phyloP scores from a whole-genome alignment of 202 grass and related monocot genomes.

The Carex arenaria region DNA sequence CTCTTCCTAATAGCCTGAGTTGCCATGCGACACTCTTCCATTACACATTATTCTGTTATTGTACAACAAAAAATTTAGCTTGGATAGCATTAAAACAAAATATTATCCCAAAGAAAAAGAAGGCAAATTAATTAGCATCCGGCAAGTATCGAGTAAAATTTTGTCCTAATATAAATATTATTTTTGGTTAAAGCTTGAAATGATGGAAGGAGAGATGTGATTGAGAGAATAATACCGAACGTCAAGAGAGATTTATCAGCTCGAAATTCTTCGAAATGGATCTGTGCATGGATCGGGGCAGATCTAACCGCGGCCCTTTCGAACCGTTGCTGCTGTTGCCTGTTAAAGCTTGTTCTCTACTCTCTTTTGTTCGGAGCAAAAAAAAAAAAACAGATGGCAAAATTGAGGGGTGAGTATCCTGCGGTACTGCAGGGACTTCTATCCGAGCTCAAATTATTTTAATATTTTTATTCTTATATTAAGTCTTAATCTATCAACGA shows the following conservation, averaged over 20 bases:
- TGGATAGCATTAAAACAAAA: neutral
- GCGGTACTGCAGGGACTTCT: too few relatives aligned
- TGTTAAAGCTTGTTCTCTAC: neutral
- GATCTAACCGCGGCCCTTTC: neutral
- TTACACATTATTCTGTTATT: neutral
- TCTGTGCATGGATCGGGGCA: neutral
- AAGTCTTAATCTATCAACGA: too few relatives aligned
- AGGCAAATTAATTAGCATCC: neutral
- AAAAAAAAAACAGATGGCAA: too few relatives aligned
- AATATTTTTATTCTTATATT: too few relatives aligned
- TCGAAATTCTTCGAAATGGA: neutral
- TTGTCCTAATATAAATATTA: neutral
- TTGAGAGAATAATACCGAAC: neutral
- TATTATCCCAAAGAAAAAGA: neutral
- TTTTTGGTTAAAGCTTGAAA: neutral
- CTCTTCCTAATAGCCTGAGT: constrained; percentile 2
- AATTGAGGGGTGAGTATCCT: too few relatives aligned
- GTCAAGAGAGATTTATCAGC: neutral
- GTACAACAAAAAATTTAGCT: neutral
- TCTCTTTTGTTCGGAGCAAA: too few relatives aligned
- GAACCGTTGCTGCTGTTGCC: neutral
- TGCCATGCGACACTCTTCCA: neutral
- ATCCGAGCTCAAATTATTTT: too few relatives aligned
- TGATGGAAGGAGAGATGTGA: neutral
- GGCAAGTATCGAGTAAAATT: neutral